A percentile compares a stretch with the other conserved stretches of the same genome.
Evolutionary conservation across 2,329 filamentous ascomycete genomes (phyloP).

Genomic region (Fusarium clavum): DNA sequence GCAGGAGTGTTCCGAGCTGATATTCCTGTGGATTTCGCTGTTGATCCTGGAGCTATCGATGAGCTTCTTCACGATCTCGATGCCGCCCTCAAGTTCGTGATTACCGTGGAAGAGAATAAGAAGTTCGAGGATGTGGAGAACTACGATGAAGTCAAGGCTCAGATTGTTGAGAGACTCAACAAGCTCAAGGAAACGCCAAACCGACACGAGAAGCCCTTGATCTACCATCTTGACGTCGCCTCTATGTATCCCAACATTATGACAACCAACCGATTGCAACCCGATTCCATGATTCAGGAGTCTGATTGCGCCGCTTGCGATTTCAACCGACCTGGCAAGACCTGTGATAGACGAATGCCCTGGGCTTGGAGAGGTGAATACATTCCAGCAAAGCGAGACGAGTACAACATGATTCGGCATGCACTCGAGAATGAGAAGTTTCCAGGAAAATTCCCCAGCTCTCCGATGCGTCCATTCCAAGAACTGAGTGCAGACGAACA

Average conservation of each 20-base stretch:
- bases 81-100: constrained; percentile 87
- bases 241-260: constrained; percentile 99
- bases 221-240: constrained; percentile 98
- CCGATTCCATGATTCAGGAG: constrained; percentile 98
- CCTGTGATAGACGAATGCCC: constrained; percentile 91
- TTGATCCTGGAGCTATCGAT: constrained; percentile 90
- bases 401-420: constrained; percentile 99
- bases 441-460: constrained; percentile 79
- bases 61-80: constrained; percentile 90
- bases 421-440: constrained; percentile 93
- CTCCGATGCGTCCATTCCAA: constrained; percentile 78
- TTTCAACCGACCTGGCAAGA: constrained; percentile 97
- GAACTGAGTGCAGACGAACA: constrained; percentile 87
- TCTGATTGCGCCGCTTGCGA: constrained; percentile 97
- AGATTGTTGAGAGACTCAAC: constrained; percentile 79
- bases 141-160: constrained; percentile 84
- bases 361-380: constrained; percentile 99
- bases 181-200: constrained; percentile 85
- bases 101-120: constrained; percentile 86
- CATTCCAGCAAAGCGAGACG: constrained; percentile 92
- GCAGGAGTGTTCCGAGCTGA: constrained; percentile 96
- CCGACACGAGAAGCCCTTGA: constrained; percentile 85
- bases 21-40: constrained; percentile 91
- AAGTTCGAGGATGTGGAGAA: constrained; percentile 82
- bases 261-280: constrained; percentile 97